These are phyloP conservation scores for Barbatosphaeria neglecta DNA, from an alignment of 495 filamentous ascomycete species.

Conservation along the genomic window DNA sequence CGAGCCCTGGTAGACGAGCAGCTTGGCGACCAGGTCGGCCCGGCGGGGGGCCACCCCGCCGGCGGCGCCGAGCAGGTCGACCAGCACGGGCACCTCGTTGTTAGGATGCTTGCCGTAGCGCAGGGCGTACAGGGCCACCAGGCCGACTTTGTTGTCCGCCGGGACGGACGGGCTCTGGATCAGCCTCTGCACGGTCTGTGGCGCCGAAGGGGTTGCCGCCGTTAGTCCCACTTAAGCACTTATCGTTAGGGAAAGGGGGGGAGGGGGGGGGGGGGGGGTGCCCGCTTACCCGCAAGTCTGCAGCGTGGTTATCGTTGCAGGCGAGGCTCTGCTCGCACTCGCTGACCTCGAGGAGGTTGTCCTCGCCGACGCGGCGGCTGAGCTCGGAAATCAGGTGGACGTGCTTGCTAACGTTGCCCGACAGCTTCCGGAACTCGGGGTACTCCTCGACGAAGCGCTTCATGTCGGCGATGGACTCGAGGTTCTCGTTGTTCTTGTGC, in stretches of 20 bases:
- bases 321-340: constrained; percentile 95
- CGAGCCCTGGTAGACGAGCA: constrained; percentile 73
- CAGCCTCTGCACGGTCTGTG: constrained; percentile 75
- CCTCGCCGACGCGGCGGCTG: constrained; percentile 70
- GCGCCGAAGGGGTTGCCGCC: too few species aligned
- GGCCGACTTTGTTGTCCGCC: constrained; percentile 65
- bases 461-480: constrained; percentile 96
- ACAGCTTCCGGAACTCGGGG: constrained; percentile 91
- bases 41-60: constrained; percentile 61
- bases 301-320: constrained; percentile 86
- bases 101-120: constrained; percentile 80
- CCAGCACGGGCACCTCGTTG: constrained; percentile 65
- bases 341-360: constrained; percentile 82
- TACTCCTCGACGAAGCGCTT: constrained; percentile 99
- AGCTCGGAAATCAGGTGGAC: constrained; percentile 92
- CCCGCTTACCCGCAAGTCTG: constrained; percentile 75
- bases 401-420: constrained; percentile 96
- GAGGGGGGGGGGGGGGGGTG: too few species aligned
- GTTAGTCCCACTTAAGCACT: too few species aligned
- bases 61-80: constrained; percentile 72
- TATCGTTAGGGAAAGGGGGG: too few species aligned
- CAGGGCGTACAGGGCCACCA: constrained; percentile 85
- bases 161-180: constrained; percentile 67
- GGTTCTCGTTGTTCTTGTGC: constrained; percentile 82
- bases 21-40: constrained; percentile 61